These are phyloP conservation scores for Amanita polypyramis DNA, from an alignment of 768 basidiomycete genomes.

Conservation along the genomic window DNA sequence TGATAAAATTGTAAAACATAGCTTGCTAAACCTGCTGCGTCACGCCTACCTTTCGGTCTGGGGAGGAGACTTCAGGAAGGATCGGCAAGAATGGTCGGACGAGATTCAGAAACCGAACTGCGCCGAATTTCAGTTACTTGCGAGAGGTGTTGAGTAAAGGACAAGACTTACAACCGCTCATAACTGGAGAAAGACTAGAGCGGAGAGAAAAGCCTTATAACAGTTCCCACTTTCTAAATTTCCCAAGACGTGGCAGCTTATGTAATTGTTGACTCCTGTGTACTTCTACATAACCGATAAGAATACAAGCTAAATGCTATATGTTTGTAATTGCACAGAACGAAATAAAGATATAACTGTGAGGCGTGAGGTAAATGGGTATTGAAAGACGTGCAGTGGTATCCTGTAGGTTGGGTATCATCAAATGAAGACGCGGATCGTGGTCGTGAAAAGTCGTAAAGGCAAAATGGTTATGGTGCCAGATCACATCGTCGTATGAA, in stretches of 20 bases:
- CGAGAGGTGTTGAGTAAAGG: neutral
- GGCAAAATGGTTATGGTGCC: neutral
- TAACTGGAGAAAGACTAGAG: constrained; percentile 26
- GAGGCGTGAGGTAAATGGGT: neutral
- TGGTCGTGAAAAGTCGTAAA: neutral
- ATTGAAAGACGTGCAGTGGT: neutral
- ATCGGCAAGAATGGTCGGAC: constrained; percentile 97
- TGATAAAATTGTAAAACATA: constrained; percentile 19
- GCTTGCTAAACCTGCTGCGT: constrained; percentile 8
- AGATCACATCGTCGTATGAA: constrained; percentile 5
- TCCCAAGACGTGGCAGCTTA: constrained; percentile 33
- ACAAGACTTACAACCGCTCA: constrained; percentile 68
- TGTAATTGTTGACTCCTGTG: constrained; percentile 14
- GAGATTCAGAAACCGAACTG: constrained; percentile 95
- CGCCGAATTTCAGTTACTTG: constrained; percentile 1
- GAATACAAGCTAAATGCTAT: neutral
- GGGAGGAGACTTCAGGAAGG: constrained; percentile 94
- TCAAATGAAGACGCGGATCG: neutral
- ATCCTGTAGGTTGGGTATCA: neutral
- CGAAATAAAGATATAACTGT: no score
- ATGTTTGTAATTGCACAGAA: no score
- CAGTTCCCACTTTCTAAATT: constrained; percentile 5
- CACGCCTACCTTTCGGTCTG: constrained; percentile 81
- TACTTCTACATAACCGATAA: neutral
- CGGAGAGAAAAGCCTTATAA: constrained; percentile 9